Evolutionary conservation across 148 eudicot species (phyloP).

Genomic region (Arbutus unedo): DNA sequence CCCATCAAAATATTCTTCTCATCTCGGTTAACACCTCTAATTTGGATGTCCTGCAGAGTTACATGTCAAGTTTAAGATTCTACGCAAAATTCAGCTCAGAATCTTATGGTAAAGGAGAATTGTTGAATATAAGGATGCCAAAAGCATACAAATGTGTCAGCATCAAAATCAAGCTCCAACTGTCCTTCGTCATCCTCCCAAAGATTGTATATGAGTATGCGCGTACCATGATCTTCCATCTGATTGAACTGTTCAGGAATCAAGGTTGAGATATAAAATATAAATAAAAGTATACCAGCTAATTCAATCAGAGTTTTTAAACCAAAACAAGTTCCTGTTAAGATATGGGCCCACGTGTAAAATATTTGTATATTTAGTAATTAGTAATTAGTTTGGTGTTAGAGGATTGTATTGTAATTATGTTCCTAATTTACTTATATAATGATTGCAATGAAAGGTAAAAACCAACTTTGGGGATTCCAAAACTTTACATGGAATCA

Average conservation of each 20-base stretch:
- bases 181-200: slow-evolving; percentile 96
- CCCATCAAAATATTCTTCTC: slow-evolving; percentile 83
- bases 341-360: too few species aligned
- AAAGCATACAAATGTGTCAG: slow-evolving; percentile 64
- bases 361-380: too few species aligned
- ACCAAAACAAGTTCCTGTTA: background rate
- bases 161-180: slow-evolving; percentile 75
- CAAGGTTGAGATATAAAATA: background rate
- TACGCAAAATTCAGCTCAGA: background rate
- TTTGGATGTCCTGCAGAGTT: slow-evolving; percentile 79
- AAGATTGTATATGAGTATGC: slow-evolving; percentile 80
- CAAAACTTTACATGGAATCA: too few species aligned
- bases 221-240: slow-evolving; percentile 79
- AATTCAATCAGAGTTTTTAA: background rate
- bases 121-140: background rate
- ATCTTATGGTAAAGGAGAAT: background rate
- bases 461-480: too few species aligned
- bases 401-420: too few species aligned
- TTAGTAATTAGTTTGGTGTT: too few species aligned
- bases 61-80: background rate
- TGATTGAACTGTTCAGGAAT: slow-evolving; percentile 49
- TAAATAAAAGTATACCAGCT: background rate
- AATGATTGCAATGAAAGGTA: too few species aligned
- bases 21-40: slow-evolving; percentile 84
- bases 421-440: too few species aligned